Evolutionary conservation across 768 basidiomycete genomes (phyloP).

Genomic region (Coprinopsis strossmayeri): DNA sequence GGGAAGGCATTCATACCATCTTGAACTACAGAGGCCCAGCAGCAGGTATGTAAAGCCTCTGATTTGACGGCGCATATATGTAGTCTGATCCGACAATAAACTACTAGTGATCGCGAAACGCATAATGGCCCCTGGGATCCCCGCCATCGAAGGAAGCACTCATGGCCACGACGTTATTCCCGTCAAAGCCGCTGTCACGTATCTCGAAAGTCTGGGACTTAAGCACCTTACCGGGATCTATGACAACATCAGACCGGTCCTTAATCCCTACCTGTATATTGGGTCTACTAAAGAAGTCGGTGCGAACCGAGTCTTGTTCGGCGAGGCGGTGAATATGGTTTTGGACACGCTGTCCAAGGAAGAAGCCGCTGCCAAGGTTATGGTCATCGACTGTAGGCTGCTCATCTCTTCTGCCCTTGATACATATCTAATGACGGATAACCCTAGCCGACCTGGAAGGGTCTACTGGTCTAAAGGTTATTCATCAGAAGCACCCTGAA

Average conservation of each 20-base stretch:
- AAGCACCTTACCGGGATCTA: slow-evolving; percentile 49
- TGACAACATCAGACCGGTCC: slow-evolving; percentile 52
- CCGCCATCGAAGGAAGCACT: slow-evolving; percentile 68
- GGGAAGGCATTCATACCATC: slow-evolving; percentile 53
- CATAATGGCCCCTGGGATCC: slow-evolving; percentile 60
- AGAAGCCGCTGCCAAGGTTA: slow-evolving; percentile 70
- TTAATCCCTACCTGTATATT: slow-evolving; percentile 51
- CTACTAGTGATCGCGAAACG: slow-evolving; percentile 61
- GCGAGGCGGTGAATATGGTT: slow-evolving; percentile 76
- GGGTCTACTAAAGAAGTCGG: slow-evolving; percentile 71
- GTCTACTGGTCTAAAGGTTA: slow-evolving; percentile 82
- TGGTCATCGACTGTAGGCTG: slow-evolving; percentile 78
- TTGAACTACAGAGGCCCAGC: slow-evolving; percentile 68
- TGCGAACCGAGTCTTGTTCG: slow-evolving; percentile 80
- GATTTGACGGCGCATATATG: not conserved
- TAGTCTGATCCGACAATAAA: not conserved
- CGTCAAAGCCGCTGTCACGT: slow-evolving; percentile 71
- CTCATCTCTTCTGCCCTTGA: not conserved
- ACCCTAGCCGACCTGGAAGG: slow-evolving; percentile 73
- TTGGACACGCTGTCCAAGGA: slow-evolving; percentile 71
- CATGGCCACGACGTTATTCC: slow-evolving; percentile 87
- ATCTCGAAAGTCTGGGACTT: slow-evolving; percentile 62
- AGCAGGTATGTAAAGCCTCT: slow-evolving; percentile 42
- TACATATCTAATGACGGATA: not conserved
- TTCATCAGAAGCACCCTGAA: slow-evolving; percentile 87